phyloP scores from a whole-genome alignment of 495 filamentous ascomycete genomes.

The Penicillium soppii region DNA sequence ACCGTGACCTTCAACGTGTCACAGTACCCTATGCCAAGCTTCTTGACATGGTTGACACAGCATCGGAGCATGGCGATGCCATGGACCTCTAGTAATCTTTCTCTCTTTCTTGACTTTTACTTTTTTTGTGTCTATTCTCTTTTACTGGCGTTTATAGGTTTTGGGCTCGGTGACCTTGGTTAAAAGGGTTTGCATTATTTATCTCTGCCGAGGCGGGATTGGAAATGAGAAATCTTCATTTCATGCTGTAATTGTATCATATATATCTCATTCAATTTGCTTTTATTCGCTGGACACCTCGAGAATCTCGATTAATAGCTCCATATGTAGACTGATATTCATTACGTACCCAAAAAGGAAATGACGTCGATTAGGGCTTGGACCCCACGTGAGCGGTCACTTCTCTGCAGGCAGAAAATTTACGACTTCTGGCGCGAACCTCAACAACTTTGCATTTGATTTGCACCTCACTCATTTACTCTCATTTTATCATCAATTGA shows the following conservation, averaged over 20 bases:
- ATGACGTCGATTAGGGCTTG: slow-evolving; percentile 18
- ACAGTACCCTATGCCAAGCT: slow-evolving; percentile 87
- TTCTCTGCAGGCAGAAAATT: slow-evolving; percentile 26
- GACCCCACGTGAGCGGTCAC: slow-evolving; percentile 29
- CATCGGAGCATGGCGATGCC: slow-evolving; percentile 48
- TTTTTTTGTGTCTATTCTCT: not conserved
- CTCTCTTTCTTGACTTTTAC: not conserved
- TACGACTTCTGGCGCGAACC: slow-evolving; percentile 14
- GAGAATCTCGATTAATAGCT: no score
- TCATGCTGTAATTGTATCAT: slow-evolving; percentile 11
- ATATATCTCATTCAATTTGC: not conserved
- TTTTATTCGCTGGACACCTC: no score
- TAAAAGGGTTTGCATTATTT: slow-evolving; percentile 9
- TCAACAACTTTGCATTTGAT: not conserved
- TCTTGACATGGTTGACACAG: slow-evolving; percentile 57
- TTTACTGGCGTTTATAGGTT: slow-evolving; percentile 15
- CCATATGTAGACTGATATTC: no score
- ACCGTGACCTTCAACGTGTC: slow-evolving; percentile 84
- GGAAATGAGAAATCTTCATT: slow-evolving; percentile 3
- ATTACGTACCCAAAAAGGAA: not conserved
- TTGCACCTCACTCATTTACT: slow-evolving; percentile 9
- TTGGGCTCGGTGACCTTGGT: not conserved
- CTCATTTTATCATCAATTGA: slow-evolving; percentile 15
- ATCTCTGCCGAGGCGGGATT: not conserved
- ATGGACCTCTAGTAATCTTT: slow-evolving; percentile 45